These are phyloP conservation scores for Pilatotrama ljubarskyi DNA, from an alignment of 768 basidiomycete species.

Conservation along the genomic window DNA sequence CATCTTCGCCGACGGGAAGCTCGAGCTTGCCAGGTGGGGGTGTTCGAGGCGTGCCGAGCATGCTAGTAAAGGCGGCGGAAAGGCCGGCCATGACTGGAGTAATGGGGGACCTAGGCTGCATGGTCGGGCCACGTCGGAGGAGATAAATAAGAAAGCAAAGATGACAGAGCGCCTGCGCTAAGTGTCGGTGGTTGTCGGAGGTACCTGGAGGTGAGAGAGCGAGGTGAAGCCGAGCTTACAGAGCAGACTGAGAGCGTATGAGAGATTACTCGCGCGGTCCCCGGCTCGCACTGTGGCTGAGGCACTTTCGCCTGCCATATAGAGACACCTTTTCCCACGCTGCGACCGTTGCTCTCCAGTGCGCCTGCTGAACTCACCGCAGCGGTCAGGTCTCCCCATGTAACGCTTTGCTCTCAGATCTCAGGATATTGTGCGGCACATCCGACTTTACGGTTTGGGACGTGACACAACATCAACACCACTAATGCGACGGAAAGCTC, in stretches of 20 bases:
- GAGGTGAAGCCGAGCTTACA: conserved; percentile 11
- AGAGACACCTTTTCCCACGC: background rate
- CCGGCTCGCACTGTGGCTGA: conserved; percentile 4
- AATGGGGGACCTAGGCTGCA: conserved; percentile 4
- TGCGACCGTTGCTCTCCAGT: background rate
- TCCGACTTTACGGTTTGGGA: no score
- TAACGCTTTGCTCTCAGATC: no score
- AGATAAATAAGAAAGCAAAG: conserved; percentile 15
- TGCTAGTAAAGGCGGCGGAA: conserved; percentile 14
- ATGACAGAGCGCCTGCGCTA: conserved; percentile 23
- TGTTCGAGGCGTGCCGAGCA: conserved; percentile 10
- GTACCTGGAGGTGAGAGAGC: conserved; percentile 1
- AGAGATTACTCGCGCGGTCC: background rate
- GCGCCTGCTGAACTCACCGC: background rate
- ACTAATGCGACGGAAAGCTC: no score
- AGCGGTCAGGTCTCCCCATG: background rate
- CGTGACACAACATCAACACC: no score
- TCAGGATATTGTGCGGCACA: no score
- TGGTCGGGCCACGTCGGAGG: background rate
- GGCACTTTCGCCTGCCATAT: conserved; percentile 22
- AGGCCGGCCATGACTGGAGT: conserved; percentile 18
- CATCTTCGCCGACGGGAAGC: conserved; percentile 29
- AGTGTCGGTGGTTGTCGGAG: conserved; percentile 7
- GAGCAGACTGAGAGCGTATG: no score
- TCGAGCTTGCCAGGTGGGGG: conserved; percentile 30